Evolutionary conservation across 2,329 filamentous ascomycete genomes (phyloP).

Genomic region (Rhynchosporium agropyri): DNA sequence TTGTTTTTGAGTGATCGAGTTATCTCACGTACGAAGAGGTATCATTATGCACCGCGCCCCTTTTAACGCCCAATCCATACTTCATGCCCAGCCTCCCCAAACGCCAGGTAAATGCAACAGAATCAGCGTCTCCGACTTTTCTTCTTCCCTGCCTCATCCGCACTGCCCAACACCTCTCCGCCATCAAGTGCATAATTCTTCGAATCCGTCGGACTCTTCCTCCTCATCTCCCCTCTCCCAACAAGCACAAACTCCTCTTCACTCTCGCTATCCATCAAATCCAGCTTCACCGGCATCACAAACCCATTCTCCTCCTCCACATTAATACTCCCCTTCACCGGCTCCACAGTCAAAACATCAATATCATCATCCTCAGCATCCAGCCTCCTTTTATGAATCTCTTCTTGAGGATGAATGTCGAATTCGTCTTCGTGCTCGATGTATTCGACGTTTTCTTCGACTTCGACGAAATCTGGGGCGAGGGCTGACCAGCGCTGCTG

Average conservation of each 20-base stretch:
- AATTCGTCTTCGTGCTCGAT: slow-evolving; percentile 96
- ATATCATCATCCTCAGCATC: slow-evolving; percentile 93
- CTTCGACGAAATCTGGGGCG: slow-evolving; percentile 94
- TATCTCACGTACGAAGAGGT: neutral
- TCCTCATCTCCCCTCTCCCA: slow-evolving; percentile 79
- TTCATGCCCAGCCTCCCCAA: slow-evolving; percentile 7
- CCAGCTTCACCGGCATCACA: slow-evolving; percentile 89
- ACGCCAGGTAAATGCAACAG: slow-evolving; percentile 11
- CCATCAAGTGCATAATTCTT: slow-evolving; percentile 66
- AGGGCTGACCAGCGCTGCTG: slow-evolving; percentile 97
- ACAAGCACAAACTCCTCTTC: slow-evolving; percentile 81
- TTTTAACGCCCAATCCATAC: neutral
- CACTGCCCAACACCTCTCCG: slow-evolving; percentile 45
- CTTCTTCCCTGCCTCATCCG: slow-evolving; percentile 44
- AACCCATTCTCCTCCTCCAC: slow-evolving; percentile 65
- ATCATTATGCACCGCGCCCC: slow-evolving; percentile 2
- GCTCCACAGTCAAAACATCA: slow-evolving; percentile 81
- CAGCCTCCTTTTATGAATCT: slow-evolving; percentile 86
- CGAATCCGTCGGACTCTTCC: slow-evolving; percentile 77
- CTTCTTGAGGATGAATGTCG: slow-evolving; percentile 93
- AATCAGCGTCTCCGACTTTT: slow-evolving; percentile 34
- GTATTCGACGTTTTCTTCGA: slow-evolving; percentile 98
- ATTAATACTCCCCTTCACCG: slow-evolving; percentile 59
- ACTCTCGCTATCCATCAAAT: slow-evolving; percentile 90
- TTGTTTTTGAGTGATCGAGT: neutral